Conservation (phyloP, 2,329 filamentous ascomycete species). For the Neobulgaria alba region DNA sequence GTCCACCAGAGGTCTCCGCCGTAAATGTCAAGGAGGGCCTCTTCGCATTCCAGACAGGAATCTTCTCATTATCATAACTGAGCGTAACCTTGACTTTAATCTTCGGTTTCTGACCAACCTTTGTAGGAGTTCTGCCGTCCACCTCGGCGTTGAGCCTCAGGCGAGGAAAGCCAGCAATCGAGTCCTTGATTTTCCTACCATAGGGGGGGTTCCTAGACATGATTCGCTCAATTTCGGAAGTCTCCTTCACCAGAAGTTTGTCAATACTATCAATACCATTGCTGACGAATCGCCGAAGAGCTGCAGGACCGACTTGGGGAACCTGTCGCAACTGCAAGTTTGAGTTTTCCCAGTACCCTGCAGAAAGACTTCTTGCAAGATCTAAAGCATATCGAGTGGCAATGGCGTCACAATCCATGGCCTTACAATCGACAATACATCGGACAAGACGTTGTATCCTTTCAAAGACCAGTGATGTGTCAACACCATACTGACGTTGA, state of each 20-base stretch:
- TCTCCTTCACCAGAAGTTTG: conserved; percentile 57
- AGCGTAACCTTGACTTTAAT: conserved; percentile 58
- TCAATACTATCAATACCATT: conserved; percentile 65
- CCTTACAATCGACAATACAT: conserved; percentile 68
- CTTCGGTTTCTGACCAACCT: conserved; percentile 37
- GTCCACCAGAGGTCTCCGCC: conserved; percentile 61
- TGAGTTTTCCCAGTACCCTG: conserved; percentile 68
- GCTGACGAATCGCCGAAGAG: conserved; percentile 63
- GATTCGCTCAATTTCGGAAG: conserved; percentile 66
- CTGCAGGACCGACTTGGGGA: conserved; percentile 64
- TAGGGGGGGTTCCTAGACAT: conserved; percentile 77
- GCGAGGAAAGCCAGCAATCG: conserved; percentile 60
- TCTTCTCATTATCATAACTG: conserved; percentile 60
- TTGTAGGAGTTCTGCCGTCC: conserved; percentile 19
- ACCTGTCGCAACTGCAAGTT: conserved; percentile 78
- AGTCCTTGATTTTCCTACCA: conserved; percentile 59
- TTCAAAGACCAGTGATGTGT: conserved; percentile 57
- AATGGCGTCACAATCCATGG: conserved; percentile 50
- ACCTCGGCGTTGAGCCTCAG: conserved; percentile 36
- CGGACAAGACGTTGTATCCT: conserved; percentile 61
- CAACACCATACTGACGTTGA: conserved; percentile 48
- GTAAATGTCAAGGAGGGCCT: conserved; percentile 65
- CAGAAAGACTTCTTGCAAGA: conserved; percentile 66
- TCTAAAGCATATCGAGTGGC: conserved; percentile 64
- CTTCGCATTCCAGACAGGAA: conserved; percentile 54